phyloP scores from a whole-genome alignment of 371 early-diverging fungal genomes.

The Haplosporangium sp. region DNA sequence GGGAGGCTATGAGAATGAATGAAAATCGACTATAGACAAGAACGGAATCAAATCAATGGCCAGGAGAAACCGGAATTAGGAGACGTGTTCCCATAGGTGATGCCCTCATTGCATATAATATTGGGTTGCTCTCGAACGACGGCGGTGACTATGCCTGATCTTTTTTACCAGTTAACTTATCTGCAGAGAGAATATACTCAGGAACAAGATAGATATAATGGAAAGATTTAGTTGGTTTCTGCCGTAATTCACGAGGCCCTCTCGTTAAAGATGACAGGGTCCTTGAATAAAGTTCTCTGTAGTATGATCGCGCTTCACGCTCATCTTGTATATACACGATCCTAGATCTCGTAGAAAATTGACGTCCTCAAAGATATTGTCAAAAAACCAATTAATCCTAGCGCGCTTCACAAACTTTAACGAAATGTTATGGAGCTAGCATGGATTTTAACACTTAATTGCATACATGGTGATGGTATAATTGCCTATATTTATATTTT shows the following conservation, averaged over 20 bases:
- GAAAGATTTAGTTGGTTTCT: not conserved
- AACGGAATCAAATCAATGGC: not conserved
- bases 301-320: not conserved
- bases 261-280: not conserved
- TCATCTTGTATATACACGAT: not conserved
- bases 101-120: not conserved
- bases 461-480: too few relatives aligned
- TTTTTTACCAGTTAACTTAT: not conserved
- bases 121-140: not conserved
- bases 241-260: not conserved
- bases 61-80: not conserved
- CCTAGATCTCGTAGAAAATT: not conserved
- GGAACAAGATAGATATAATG: not conserved
- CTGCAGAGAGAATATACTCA: not conserved
- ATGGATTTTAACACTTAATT: too few relatives aligned
- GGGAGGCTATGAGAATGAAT: conserved; percentile 10
- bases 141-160: not conserved
- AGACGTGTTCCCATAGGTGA: not conserved
- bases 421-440: too few relatives aligned
- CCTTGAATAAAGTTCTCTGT: not conserved
- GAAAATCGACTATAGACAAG: conserved; percentile 2
- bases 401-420: too few relatives aligned
- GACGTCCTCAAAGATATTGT: not conserved
- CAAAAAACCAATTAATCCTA: too few relatives aligned
- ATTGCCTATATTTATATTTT: too few relatives aligned